Percentiles rank a stretch among this genome's conserved stretches.
These are phyloP conservation scores for Fagopyrum homotropicum DNA, from an alignment of 148 eudicot species.

Conservation along the genomic window DNA sequence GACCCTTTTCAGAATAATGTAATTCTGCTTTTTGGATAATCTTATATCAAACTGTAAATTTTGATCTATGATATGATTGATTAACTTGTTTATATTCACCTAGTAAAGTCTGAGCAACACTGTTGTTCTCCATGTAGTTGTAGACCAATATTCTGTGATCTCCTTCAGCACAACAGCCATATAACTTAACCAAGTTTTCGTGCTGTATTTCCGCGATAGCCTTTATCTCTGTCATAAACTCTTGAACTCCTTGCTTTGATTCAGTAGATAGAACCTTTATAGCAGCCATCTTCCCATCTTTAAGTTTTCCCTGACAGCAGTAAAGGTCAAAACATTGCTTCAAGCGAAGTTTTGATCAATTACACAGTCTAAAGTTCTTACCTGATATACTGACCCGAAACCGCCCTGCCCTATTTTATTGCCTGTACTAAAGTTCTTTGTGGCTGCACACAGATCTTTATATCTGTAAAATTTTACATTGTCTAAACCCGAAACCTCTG, in stretches of 20 bases:
- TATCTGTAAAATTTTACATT: background rate
- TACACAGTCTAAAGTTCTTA: background rate
- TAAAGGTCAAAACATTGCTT: background rate
- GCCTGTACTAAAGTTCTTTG: background rate
- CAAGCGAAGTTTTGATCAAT: background rate
- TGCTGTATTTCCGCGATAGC: slow-evolving; percentile 35
- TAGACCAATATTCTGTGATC: slow-evolving; percentile 42
- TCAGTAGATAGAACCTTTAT: slow-evolving; percentile 45
- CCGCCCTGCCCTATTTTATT: slow-evolving; percentile 13
- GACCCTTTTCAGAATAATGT: too few species aligned
- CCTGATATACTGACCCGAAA: slow-evolving; percentile 13
- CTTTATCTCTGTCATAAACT: slow-evolving; percentile 44
- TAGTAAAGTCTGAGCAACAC: slow-evolving; percentile 37
- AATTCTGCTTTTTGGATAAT: background rate
- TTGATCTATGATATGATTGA: background rate
- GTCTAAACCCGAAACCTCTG: background rate
- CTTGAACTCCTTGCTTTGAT: slow-evolving; percentile 44
- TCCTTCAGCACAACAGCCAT: slow-evolving; percentile 48
- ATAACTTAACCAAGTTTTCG: slow-evolving; percentile 40
- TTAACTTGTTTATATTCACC: slow-evolving; percentile 21
- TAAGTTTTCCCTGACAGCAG: slow-evolving; percentile 37
- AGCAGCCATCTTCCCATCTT: slow-evolving; percentile 40
- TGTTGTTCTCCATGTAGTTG: slow-evolving; percentile 47
- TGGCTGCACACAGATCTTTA: slow-evolving; percentile 6
- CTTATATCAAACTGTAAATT: too few species aligned